Base-by-base conservation (phyloP, 2,329 filamentous ascomycete species). In the Ampelomyces quisqualis region DNA sequence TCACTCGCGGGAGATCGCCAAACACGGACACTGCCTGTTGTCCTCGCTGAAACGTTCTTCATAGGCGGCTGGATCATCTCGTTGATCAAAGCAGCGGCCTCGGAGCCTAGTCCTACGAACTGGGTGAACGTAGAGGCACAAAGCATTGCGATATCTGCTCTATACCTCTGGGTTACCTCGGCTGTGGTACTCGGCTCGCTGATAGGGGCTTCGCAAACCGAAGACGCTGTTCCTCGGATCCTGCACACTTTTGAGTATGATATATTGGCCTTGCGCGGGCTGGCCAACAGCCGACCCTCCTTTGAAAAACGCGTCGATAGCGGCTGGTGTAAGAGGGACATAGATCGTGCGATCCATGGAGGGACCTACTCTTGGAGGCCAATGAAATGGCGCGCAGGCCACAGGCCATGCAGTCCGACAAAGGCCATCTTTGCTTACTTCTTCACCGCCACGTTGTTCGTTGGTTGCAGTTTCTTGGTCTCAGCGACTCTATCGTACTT, bases 121-220 rank as follows among this genome's bases (percentile, higher is more conserved):
- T 57, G 53, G 53, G 46, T 49, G 8, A 52, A 54, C 19, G 42
- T 54, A 2, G 51, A 54, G 28, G 44, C 44, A 2, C 51, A 57
- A 13, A 49, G 43, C 11, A 36, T 56, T 8, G 48, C 50, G 5
- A 48, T 54, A 22, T 50, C 45, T 32, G 48, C 43, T n/a, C 22
- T 54, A n/a, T 57, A 50, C 19, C 39, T 57, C 2, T 57, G 50
- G 50, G 43, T 57, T 7, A 53, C 53, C 1, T 50, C 48, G 3
- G 38, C 46, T 2, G 48, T 57, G 2, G 38, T 49, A 1, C 19
- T 52, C 7, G 50, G 41, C 11, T 45, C 39, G 8, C 24, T 57
- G 7, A 52, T 54, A 20, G 50, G 50, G 17, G 46, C 42, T 17
- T 50, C 47, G 5, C 53, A 57, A 30, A 57, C 48, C 6, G 50